Evolutionary conservation across 2,329 filamentous ascomycete species (phyloP).

Genomic region (Ilyonectria destructans): DNA sequence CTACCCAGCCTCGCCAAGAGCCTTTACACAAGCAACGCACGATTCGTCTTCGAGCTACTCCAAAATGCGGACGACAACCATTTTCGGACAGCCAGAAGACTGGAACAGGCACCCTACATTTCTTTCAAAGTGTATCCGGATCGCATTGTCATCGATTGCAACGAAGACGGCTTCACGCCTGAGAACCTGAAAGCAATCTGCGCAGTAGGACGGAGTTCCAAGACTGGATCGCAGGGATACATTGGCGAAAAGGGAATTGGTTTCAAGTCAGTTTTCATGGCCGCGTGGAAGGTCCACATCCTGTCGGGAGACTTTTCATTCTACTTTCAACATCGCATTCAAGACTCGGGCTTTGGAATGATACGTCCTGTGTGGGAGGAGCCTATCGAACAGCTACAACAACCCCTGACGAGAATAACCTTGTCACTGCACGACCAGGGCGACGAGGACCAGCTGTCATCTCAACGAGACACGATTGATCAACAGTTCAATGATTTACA

Average conservation of each 20-base stretch:
- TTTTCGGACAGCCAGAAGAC: background rate
- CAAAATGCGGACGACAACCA: conserved; percentile 32
- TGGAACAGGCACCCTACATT: conserved; percentile 8
- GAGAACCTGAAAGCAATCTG: conserved; percentile 11
- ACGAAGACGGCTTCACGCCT: conserved; percentile 28
- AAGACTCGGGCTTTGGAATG: conserved; percentile 2
- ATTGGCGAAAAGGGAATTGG: conserved; percentile 29
- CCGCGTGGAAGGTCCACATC: conserved; percentile 17
- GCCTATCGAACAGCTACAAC: background rate
- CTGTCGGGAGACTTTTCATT: conserved; percentile 12
- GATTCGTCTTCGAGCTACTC: conserved; percentile 27
- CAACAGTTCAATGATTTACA: conserved; percentile 15
- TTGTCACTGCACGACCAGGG: conserved; percentile 1
- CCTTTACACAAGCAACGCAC: conserved; percentile 18
- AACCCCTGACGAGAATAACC: conserved; percentile 11
- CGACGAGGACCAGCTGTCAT: background rate
- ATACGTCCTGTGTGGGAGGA: conserved; percentile 5
- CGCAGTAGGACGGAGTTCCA: conserved; percentile 20
- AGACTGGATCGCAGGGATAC: conserved; percentile 10
- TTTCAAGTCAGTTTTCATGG: conserved; percentile 29
- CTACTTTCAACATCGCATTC: background rate
- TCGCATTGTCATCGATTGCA: conserved; percentile 26
- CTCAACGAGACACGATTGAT: conserved; percentile 7
- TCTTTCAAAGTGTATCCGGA: conserved; percentile 12
- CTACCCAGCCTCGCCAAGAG: conserved; percentile 10